Conservation (phyloP, 768 basidiomycete species). For the Auricularia heimuer region DNA sequence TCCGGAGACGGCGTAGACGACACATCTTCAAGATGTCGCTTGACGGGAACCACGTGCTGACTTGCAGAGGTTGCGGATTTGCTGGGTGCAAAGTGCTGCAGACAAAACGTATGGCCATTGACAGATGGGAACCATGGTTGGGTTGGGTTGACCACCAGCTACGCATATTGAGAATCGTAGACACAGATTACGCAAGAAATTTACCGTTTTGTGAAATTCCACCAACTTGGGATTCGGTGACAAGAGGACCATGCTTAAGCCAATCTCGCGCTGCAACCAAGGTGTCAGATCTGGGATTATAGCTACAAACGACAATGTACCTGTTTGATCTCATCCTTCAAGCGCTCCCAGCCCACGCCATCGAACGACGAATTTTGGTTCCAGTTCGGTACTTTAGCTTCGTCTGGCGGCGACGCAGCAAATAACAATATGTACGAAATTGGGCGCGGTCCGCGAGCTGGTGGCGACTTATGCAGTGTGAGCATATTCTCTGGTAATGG, state of each 20-base stretch:
- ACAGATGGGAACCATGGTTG: background rate
- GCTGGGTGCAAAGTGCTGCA: background rate
- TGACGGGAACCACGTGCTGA: background rate
- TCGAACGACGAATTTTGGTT: slow-evolving; percentile 28
- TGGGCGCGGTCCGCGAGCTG: slow-evolving; percentile 14
- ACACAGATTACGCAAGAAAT: too few relatives aligned
- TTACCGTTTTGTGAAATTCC: background rate
- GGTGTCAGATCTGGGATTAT: background rate
- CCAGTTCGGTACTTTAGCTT: slow-evolving; percentile 41
- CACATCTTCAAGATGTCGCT: background rate
- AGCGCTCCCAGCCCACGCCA: background rate
- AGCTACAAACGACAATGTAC: background rate
- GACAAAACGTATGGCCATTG: background rate
- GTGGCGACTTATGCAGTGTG: background rate
- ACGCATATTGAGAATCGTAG: background rate
- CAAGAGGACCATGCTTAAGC: background rate
- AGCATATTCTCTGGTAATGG: slow-evolving; percentile 3
- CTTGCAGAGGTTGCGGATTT: background rate
- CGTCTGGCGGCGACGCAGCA: slow-evolving; percentile 47
- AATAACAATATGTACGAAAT: slow-evolving; percentile 50
- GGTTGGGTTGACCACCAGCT: background rate
- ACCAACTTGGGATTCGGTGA: background rate
- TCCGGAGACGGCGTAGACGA: background rate
- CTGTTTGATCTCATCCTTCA: background rate
- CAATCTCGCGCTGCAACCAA: background rate